phyloP scores from a whole-genome alignment of 495 filamentous ascomycete genomes.

The Daldinia decipiens region DNA sequence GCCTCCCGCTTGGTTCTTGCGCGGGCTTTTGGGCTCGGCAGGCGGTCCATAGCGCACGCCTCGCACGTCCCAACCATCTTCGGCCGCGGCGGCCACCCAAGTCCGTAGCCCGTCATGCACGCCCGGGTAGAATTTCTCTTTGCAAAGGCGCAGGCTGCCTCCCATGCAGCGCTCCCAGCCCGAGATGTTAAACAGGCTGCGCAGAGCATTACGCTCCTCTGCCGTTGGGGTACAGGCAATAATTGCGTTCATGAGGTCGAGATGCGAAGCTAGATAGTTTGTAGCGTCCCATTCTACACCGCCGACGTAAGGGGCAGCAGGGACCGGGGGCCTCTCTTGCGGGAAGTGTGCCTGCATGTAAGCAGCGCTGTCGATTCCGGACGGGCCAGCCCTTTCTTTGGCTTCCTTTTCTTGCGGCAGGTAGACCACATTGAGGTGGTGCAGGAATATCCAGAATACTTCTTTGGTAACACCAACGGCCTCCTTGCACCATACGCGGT shows the following conservation, averaged over 20 bases:
- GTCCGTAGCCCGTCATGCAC: conserved; percentile 89
- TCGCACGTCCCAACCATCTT: conserved; percentile 86
- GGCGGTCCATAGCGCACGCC: conserved; percentile 78
- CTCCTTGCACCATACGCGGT: conserved; percentile 93
- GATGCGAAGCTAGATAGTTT: conserved; percentile 90
- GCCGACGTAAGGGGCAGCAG: conserved; percentile 95
- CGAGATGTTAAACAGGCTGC: conserved; percentile 78
- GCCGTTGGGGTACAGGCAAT: conserved; percentile 80
- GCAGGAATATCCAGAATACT: conserved; percentile 99
- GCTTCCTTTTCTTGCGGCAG: conserved; percentile 55
- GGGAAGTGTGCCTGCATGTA: conserved; percentile 85
- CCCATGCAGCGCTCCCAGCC: conserved; percentile 95
- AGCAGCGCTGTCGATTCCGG: conserved; percentile 45
- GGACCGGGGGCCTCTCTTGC: conserved; percentile 85
- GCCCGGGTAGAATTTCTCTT: conserved; percentile 93
- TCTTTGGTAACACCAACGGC: conserved; percentile 93
- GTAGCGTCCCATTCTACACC: conserved; percentile 99
- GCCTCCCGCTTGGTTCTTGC: conserved; percentile 53
- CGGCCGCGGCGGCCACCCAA: conserved; percentile 87
- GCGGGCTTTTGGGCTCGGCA: conserved; percentile 59
- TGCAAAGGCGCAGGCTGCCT: conserved; percentile 84
- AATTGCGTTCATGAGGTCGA: conserved; percentile 92
- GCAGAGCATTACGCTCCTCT: conserved; percentile 80
- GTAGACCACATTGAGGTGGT: conserved; percentile 88
- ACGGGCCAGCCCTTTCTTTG: conserved; percentile 36